Percentiles rank a stretch among this genome's conserved stretches.
These are phyloP conservation scores for Heterobasidion parviporum DNA, from an alignment of 1,284 basidiomycete species.

Conservation along the genomic window DNA sequence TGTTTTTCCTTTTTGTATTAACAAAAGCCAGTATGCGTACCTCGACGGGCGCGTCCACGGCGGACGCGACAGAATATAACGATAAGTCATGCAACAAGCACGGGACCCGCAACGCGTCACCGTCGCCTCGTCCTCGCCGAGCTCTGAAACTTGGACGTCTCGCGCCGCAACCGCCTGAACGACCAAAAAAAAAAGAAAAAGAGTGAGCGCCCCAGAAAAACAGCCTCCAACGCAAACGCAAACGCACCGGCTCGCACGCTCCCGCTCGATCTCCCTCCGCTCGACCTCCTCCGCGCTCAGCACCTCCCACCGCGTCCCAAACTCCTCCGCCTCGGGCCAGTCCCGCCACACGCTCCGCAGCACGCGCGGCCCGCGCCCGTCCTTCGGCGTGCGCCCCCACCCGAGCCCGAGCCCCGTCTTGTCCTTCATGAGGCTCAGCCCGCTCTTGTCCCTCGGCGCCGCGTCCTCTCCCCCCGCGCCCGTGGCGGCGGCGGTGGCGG, in stretches of 20 bases:
- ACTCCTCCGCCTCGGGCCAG: conserved; percentile 90
- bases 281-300: conserved; percentile 89
- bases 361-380: conserved; percentile 72
- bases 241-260: conserved; percentile 57
- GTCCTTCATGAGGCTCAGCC: conserved; percentile 54
- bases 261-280: conserved; percentile 73
- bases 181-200: conserved; percentile 1
- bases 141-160: conserved; percentile 70
- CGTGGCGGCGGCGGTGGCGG: conserved; percentile 7
- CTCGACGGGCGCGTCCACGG: too few relatives aligned
- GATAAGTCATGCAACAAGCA: too few relatives aligned
- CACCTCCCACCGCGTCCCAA: conserved; percentile 83
- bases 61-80: too few relatives aligned
- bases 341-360: conserved; percentile 91
- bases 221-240: not conserved
- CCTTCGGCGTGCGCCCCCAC: conserved; percentile 58
- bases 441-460: conserved; percentile 36
- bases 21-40: too few relatives aligned
- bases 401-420: conserved; percentile 68
- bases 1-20: too few relatives aligned
- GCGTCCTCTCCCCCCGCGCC: too few relatives aligned
- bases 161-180: conserved; percentile 56
- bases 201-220: conserved; percentile 5
- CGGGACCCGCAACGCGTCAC: conserved; percentile 5
- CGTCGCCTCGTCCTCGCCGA: conserved; percentile 36